A percentile compares a stretch with the other conserved stretches of the same genome.
Conservation (phyloP, 2,329 filamentous ascomycete species). For the Alternaria solani region DNA sequence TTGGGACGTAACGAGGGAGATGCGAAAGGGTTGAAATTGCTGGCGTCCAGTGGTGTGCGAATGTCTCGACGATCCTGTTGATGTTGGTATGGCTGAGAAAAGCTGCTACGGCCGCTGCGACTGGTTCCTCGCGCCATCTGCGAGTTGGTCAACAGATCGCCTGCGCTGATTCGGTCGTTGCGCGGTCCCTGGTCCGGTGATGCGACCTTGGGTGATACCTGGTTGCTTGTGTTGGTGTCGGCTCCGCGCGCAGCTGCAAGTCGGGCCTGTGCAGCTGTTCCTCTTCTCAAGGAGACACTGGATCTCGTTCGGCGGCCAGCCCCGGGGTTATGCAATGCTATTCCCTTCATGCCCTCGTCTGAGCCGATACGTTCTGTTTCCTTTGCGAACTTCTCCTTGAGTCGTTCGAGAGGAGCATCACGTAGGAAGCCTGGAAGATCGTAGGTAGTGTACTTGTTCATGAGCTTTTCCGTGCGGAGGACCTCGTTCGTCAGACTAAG, state of each 20-base stretch:
- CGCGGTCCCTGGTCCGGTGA: conserved; percentile 37
- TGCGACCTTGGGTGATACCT: conserved; percentile 31
- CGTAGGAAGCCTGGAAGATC: conserved; percentile 91
- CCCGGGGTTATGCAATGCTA: conserved; percentile 87
- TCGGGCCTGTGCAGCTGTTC: conserved; percentile 76
- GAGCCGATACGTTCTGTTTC: conserved; percentile 83
- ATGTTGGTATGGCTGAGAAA: conserved; percentile 60
- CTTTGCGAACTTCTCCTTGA: conserved; percentile 91
- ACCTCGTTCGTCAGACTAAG: conserved; percentile 92
- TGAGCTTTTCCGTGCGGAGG: conserved; percentile 87
- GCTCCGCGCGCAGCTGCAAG: conserved; percentile 58
- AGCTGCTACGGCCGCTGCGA: conserved; percentile 56
- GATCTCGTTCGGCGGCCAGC: conserved; percentile 73
- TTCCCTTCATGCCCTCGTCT: conserved; percentile 88
- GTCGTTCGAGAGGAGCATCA: conserved; percentile 78
- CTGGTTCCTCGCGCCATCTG: conserved; percentile 71
- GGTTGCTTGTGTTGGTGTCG: conserved; percentile 33
- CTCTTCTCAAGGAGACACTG: conserved; percentile 74
- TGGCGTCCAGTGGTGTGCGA: conserved; percentile 56
- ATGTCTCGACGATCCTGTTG: conserved; percentile 54
- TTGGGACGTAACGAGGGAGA: conserved; percentile 43
- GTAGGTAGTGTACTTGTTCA: conserved; percentile 91
- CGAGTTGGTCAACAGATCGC: conserved; percentile 82
- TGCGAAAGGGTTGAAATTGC: conserved; percentile 53
- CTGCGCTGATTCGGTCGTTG: conserved; percentile 54